Evolutionary conservation across 1,284 basidiomycete species (phyloP).

Genomic region (Ceratobasidium sp.): DNA sequence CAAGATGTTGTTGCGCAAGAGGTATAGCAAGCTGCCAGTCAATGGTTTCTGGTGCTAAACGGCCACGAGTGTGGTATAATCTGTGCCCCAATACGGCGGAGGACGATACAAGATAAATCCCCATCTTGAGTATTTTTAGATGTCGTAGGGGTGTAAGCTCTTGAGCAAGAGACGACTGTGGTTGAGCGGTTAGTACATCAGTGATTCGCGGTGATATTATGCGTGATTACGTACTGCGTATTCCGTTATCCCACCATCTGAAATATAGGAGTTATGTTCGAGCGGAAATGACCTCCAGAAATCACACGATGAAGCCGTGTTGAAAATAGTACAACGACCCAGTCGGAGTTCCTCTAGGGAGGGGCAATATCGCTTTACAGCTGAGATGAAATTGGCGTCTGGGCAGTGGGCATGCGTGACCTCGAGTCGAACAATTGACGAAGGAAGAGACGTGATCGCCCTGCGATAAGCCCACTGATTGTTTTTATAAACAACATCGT

Average conservation of each 20-base stretch:
- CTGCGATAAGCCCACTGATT: slow-evolving; percentile 14
- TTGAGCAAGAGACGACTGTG: slow-evolving; percentile 10
- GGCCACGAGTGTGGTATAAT: slow-evolving; percentile 24
- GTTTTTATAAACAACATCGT: neutral
- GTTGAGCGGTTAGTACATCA: neutral
- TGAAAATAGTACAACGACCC: slow-evolving; percentile 35
- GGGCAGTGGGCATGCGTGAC: slow-evolving; percentile 15
- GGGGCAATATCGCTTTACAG: slow-evolving; percentile 18
- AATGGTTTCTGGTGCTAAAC: slow-evolving; percentile 14
- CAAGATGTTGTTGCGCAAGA: slow-evolving; percentile 3
- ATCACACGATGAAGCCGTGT: slow-evolving; percentile 10
- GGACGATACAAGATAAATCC: slow-evolving; percentile 24
- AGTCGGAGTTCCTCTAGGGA: slow-evolving; percentile 18
- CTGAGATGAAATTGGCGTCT: slow-evolving; percentile 22
- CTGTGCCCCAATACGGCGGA: slow-evolving; percentile 37
- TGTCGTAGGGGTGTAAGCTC: slow-evolving; percentile 11
- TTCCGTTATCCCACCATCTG: slow-evolving; percentile 19
- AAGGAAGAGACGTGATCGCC: slow-evolving; percentile 10
- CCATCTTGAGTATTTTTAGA: slow-evolving; percentile 25
- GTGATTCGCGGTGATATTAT: neutral
- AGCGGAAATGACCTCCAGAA: slow-evolving; percentile 20
- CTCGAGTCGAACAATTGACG: slow-evolving; percentile 21
- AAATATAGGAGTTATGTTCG: slow-evolving; percentile 40
- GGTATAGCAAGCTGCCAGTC: slow-evolving; percentile 35
- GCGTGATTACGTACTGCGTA: slow-evolving; percentile 17